These are phyloP conservation scores for Scedosporium dehoogii DNA, from an alignment of 2,329 filamentous ascomycete species.

Conservation along the genomic window DNA sequence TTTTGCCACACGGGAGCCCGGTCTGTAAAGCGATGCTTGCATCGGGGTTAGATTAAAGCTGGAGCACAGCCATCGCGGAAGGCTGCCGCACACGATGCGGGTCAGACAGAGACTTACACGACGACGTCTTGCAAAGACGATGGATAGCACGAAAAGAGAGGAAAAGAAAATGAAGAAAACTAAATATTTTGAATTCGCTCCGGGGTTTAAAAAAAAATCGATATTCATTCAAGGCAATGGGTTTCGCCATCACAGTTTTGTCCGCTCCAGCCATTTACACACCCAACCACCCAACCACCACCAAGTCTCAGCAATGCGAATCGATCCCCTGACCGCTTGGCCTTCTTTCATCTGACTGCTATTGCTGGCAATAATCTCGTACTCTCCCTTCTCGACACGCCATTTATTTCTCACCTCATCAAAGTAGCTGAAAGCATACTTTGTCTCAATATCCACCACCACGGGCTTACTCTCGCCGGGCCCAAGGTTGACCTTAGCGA, in stretches of 20 bases:
- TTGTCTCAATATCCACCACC: slow-evolving; percentile 47
- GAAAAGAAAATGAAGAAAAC: not conserved
- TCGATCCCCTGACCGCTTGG: slow-evolving; percentile 38
- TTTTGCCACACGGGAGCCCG: too few species aligned
- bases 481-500: slow-evolving; percentile 52
- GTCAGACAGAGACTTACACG: too few species aligned
- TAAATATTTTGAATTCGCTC: not conserved
- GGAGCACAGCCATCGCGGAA: too few species aligned
- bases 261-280: slow-evolving; percentile 26
- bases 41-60: too few species aligned
- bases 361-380: slow-evolving; percentile 50
- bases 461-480: slow-evolving; percentile 49
- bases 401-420: slow-evolving; percentile 58
- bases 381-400: slow-evolving; percentile 56
- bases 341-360: slow-evolving; percentile 40
- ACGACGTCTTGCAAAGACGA: not conserved
- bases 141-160: not conserved
- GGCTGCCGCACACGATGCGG: too few species aligned
- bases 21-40: too few species aligned
- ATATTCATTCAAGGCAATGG: too few species aligned
- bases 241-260: not conserved
- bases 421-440: slow-evolving; percentile 60
- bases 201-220: too few species aligned
- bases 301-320: slow-evolving; percentile 49
- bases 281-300: slow-evolving; percentile 60